Percentiles rank a stretch among this genome's conserved stretches.
These are phyloP conservation scores for Populus tomentosa DNA, from an alignment of 441 rosid species.

Conservation along the genomic window DNA sequence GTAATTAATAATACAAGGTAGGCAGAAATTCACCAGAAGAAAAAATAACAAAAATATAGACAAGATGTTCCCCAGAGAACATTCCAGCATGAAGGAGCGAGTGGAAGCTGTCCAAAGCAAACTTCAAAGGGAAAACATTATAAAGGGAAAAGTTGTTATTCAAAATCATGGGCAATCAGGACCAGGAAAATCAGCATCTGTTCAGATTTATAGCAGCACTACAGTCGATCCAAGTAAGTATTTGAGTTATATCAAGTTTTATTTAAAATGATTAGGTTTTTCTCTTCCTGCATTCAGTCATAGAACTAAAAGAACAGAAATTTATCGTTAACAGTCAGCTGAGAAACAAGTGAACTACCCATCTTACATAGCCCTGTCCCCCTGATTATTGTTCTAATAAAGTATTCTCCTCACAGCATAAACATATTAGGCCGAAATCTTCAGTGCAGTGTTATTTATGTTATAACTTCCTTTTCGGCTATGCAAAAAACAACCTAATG, in stretches of 20 bases:
- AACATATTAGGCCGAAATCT: not conserved
- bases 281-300: not conserved
- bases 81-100: conserved; percentile 20
- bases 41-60: not conserved
- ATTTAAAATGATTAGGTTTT: not conserved
- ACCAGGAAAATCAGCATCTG: conserved; percentile 47
- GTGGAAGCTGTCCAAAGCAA: conserved; percentile 13
- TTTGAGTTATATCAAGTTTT: not conserved
- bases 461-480: not conserved
- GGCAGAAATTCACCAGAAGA: not conserved
- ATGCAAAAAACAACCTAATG: not conserved
- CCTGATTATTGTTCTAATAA: too few relatives aligned
- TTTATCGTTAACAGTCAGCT: too few relatives aligned
- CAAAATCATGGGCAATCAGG: conserved; percentile 36
- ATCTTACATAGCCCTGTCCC: too few relatives aligned
- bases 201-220: conserved; percentile 44
- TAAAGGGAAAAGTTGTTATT: conserved; percentile 42
- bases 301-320: too few relatives aligned
- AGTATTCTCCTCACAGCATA: too few relatives aligned
- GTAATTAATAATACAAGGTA: not conserved
- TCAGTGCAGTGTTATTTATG: not conserved
- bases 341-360: too few relatives aligned
- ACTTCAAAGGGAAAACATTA: conserved; percentile 9
- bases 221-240: conserved; percentile 47
- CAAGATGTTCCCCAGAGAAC: conserved; percentile 9